Conservation (phyloP, 2,329 filamentous ascomycete species). For the Aspergillus texensis region DNA sequence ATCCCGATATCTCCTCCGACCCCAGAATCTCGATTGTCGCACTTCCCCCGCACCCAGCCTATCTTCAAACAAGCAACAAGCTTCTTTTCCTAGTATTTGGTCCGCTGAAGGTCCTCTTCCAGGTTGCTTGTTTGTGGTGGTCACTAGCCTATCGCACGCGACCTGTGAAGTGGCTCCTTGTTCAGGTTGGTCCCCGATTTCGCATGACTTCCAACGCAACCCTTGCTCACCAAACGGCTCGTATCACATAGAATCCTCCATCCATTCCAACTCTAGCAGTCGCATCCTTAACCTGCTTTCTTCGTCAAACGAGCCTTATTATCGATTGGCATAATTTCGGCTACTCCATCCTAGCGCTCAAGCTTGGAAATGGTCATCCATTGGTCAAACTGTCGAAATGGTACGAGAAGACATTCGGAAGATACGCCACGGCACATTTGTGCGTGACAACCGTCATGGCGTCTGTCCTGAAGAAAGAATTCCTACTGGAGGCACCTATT, state of each 20-base stretch:
- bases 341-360: constrained; percentile 82
- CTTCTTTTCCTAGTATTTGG: constrained; percentile 77
- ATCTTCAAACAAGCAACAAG: constrained; percentile 68
- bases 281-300: constrained; percentile 69
- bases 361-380: constrained; percentile 65
- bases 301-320: constrained; percentile 79
- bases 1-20: constrained; percentile 73
- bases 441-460: constrained; percentile 91
- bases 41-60: constrained; percentile 67
- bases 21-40: constrained; percentile 71
- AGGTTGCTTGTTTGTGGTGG: constrained; percentile 70
- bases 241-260: constrained; percentile 76
- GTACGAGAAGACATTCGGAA: constrained; percentile 76
- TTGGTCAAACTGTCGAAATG: constrained; percentile 75
- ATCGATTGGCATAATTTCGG: constrained; percentile 99
- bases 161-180: constrained; percentile 81
- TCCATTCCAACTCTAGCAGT: constrained; percentile 88
- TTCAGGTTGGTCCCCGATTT: constrained; percentile 62
- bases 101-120: constrained; percentile 83
- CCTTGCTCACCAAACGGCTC: neutral
- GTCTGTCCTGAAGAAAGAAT: constrained; percentile 68
- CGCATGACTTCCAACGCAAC: neutral
- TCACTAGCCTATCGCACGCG: constrained; percentile 73
- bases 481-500: constrained; percentile 66
- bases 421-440: constrained; percentile 72